Base-by-base conservation (phyloP, 1,139 yeast genomes). In the Pichia sp. region DNA sequence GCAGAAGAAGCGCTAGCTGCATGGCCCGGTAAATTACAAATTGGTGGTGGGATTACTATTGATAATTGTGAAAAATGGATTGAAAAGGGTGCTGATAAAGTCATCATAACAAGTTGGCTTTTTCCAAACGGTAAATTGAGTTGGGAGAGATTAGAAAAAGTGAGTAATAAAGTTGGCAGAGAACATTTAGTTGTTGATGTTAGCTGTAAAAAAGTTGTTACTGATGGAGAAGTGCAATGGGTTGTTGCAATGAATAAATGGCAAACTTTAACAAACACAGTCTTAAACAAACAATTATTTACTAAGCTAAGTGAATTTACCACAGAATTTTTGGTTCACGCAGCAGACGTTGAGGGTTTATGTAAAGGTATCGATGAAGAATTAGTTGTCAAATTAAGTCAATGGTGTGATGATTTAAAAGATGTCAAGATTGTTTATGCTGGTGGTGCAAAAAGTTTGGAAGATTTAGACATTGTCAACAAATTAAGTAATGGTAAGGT, bases 321-420 rank as follows among this genome's bases (percentile, higher is more conserved):
- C 60, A 77, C 79, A 54, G 98, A 92, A 66, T 86, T 90, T 60
- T 70, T 92, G 51, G 82, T 92, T 25, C 99, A 92, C 67, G 98
- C 98, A 4, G 99, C 98, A 0, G 98, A 92, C 64, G 97, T 92
- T 3, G 99, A 92, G 66, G 99, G 99, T 0, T 72, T 92, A 25
- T 92, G 98, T 64, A 76, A 80, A 40, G 99, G 99, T 0, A 86
- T 92, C 40, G 98, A 92, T 60, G 81, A 81, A 59, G 75, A 80
- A 20, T 71, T 92, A 46, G 97, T 92, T 6, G 52, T 54, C 25
- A 76, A 75, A 48, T 70, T 92, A 37, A 89, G 90, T 15, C 77
- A 82, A 56, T 92, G 98, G 97, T 73, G 79, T 43, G 77, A 74
- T 35, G 77, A 80, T 54, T 90, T 97, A 97, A 72, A 77, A 39